Percentiles rank a stretch among this genome's conserved stretches.
Conservation (phyloP, 768 basidiomycete species). For the Kwoniella dejecticola region DNA sequence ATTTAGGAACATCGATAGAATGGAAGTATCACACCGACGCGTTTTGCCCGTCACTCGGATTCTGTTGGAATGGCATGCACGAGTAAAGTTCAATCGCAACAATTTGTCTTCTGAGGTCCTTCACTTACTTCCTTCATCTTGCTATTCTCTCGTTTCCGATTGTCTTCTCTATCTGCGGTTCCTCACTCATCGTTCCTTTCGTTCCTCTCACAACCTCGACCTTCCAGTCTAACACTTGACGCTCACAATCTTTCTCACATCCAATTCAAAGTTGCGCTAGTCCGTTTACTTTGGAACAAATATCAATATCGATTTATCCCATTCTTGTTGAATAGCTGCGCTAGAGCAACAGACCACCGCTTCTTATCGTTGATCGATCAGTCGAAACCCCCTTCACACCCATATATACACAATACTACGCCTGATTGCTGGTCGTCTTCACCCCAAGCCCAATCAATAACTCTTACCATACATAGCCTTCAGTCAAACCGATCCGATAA, state of each 20-base stretch:
- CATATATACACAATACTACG: not conserved
- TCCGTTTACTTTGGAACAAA: not conserved
- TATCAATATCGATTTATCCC: not conserved
- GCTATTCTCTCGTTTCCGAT: no score
- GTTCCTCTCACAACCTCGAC: not conserved
- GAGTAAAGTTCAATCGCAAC: not conserved
- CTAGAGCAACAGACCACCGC: not conserved
- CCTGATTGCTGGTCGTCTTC: constrained; percentile 1
- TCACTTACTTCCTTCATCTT: not conserved
- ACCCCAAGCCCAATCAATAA: not conserved
- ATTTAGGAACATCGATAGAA: not conserved
- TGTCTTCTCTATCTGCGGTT: not conserved
- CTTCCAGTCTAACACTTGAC: constrained; percentile 6
- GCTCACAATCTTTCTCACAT: constrained; percentile 5
- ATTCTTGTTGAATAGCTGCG: not conserved
- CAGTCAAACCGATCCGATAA: not conserved
- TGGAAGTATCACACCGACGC: not conserved
- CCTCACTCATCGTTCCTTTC: not conserved
- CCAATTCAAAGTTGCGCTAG: constrained; percentile 9
- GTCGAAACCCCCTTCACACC: not conserved
- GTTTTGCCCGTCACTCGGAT: not conserved
- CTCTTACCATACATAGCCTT: not conserved
- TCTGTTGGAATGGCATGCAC: not conserved
- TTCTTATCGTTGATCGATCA: constrained; percentile 1
- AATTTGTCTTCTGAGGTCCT: not conserved